These are phyloP conservation scores for Candida boidinii DNA, from an alignment of 805 yeast species.

Conservation along the genomic window DNA sequence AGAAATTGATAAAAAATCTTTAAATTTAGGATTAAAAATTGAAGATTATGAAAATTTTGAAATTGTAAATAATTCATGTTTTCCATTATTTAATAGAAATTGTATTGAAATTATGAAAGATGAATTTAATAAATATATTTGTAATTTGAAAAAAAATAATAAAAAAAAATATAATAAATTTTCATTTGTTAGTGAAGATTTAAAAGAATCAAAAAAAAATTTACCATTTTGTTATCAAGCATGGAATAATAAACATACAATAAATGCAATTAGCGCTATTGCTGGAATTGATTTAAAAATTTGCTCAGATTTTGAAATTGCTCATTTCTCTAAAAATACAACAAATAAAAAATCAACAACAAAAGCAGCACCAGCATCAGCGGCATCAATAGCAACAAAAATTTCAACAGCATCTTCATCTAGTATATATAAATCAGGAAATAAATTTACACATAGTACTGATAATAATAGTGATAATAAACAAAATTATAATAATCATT, in stretches of 20 bases:
- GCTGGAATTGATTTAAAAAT: constrained; percentile 43
- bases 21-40: constrained; percentile 7
- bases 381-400: too few species aligned
- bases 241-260: constrained; percentile 43
- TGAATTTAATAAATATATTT: constrained; percentile 27
- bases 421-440: too few species aligned
- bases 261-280: constrained; percentile 36
- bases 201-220: constrained; percentile 9
- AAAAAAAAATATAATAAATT: constrained; percentile 7
- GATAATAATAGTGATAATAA: too few species aligned
- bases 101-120: constrained; percentile 33
- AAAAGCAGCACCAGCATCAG: neutral
- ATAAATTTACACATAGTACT: too few species aligned
- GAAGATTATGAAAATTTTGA: constrained; percentile 14
- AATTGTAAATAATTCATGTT: constrained; percentile 20
- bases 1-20: constrained; percentile 7
- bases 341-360: too few species aligned
- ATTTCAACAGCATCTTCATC: neutral
- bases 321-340: constrained; percentile 24
- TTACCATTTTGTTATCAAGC: constrained; percentile 45
- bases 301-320: constrained; percentile 45
- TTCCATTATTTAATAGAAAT: constrained; percentile 36
- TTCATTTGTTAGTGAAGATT: constrained; percentile 26
- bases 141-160: constrained; percentile 24
- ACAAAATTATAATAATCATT: neutral